Conservation (phyloP, 2,329 filamentous ascomycete species). For the Gliomastix tumulicola region DNA sequence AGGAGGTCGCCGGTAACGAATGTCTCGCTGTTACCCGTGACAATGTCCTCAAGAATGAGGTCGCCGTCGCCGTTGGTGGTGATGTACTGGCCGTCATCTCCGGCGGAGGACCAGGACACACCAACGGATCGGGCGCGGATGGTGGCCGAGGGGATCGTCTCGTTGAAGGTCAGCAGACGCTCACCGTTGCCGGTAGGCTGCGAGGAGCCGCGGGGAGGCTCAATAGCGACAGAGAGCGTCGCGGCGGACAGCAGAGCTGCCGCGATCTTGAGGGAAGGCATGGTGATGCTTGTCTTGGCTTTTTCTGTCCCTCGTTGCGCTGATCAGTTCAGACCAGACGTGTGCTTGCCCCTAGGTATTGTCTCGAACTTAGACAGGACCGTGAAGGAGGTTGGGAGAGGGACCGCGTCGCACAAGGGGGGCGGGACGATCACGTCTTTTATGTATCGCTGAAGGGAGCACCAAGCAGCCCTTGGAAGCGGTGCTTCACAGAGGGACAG, state of each 20-base stretch:
- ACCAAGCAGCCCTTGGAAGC: too few relatives aligned
- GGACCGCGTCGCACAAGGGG: too few relatives aligned
- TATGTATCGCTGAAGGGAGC: too few relatives aligned
- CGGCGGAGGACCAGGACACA: slow-evolving; percentile 50
- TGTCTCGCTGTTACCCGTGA: slow-evolving; percentile 45
- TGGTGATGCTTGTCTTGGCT: too few relatives aligned
- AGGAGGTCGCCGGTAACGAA: slow-evolving; percentile 53
- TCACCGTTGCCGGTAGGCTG: slow-evolving; percentile 49
- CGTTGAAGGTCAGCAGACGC: slow-evolving; percentile 52
- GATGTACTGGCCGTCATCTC: slow-evolving; percentile 56
- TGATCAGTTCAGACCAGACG: background rate
- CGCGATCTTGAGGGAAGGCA: slow-evolving; percentile 1
- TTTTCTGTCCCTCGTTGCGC: too few relatives aligned
- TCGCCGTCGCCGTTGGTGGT: slow-evolving; percentile 40
- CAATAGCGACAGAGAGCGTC: slow-evolving; percentile 24
- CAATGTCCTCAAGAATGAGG: slow-evolving; percentile 55
- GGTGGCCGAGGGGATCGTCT: slow-evolving; percentile 41
- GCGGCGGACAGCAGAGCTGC: slow-evolving; percentile 10
- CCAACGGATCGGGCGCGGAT: slow-evolving; percentile 39
- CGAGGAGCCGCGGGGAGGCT: slow-evolving; percentile 44
- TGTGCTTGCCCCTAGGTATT: background rate
- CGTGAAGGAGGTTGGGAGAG: too few relatives aligned
- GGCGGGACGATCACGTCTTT: too few relatives aligned
- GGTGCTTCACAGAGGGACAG: too few relatives aligned
- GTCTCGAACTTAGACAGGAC: too few relatives aligned